Conservation (phyloP, 805 yeast species). For the Phaffomyces thermotolerans region DNA sequence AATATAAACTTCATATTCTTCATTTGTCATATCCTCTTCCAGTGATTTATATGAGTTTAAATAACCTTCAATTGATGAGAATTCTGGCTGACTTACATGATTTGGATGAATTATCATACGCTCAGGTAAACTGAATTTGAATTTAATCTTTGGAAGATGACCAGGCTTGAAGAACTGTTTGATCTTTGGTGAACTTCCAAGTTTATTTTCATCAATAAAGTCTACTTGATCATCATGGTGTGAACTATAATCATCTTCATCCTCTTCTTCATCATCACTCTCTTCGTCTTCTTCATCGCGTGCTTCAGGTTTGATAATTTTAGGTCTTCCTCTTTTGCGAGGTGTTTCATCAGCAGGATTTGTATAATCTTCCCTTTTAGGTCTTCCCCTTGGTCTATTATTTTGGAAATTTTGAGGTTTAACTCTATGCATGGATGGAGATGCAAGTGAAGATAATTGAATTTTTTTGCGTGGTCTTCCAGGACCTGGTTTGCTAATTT, state of each 20-base stretch:
- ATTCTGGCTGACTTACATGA: slow-evolving; percentile 44
- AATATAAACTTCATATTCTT: slow-evolving; percentile 56
- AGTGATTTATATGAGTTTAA: slow-evolving; percentile 50
- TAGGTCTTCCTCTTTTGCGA: background rate
- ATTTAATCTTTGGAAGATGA: slow-evolving; percentile 14
- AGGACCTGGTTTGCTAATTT: background rate
- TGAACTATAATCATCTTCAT: slow-evolving; percentile 5
- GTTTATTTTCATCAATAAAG: slow-evolving; percentile 10
- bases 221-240: slow-evolving; percentile 2
- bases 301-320: background rate
- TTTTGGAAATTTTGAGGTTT: background rate
- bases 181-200: slow-evolving; percentile 2
- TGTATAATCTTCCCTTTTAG: background rate
- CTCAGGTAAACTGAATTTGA: slow-evolving; percentile 33
- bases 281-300: slow-evolving; percentile 4
- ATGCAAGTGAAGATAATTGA: background rate
- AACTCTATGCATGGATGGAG: background rate
- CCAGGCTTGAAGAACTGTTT: slow-evolving; percentile 3
- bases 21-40: slow-evolving; percentile 52
- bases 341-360: background rate
- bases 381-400: background rate
- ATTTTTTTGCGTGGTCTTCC: background rate
- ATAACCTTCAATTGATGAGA: slow-evolving; percentile 33
- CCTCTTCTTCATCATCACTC: slow-evolving; percentile 3
- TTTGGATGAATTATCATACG: slow-evolving; percentile 54